Evolutionary conservation across 164 flowering plant genomes (phyloP), one percentile per base, ranked within the genome.

Genomic region (Vitis rotundifolia): DNA sequence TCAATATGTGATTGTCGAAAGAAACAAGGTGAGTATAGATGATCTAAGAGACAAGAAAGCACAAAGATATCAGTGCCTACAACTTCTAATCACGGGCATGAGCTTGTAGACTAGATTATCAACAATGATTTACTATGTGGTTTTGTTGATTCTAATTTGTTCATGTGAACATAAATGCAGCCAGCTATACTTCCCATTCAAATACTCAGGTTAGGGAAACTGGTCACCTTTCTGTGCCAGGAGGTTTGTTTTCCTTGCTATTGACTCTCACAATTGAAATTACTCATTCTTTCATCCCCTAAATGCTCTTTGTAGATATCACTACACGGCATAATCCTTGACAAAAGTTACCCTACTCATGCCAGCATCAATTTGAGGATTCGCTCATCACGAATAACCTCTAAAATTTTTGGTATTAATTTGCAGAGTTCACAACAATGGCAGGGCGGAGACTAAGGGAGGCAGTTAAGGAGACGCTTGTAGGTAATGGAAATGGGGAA

Each of bases 121-220:
- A 5, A 37, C 44, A 37, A 6, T 37, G 44, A 37, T 37, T 37
- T 37, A 6, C 44, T 37, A 37, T 37, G 44, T 37, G 44, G 16
- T 11, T 16, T 10, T 18, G 13, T 19, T 9, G 14, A n/a, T 31
- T 2, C 16, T 31, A 22, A 48, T 44, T 31, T 37, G 2, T 16
- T 52, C 15, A 12, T 53, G 9, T 52, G 58, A 18, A 22, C 47
- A 7, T 58, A 3, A 29, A 51, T 77, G 73, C 87, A 89, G 91
- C 93, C 91, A 5, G 79, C 93, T 10, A 72, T 89, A 66, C 86
- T 87, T 65, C 93, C 91, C 1, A 85, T 89, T 69, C 93, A 89
- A 74, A 89, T 89, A 1, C 70, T 89, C 31, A 77, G 90, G 71
- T 57, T 89, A 63, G 93, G 93, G 13, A 75, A 84, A 58, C 67